These are phyloP conservation scores for Hysterangium stoloniferum DNA, from an alignment of 768 basidiomycete genomes.

Conservation along the genomic window DNA sequence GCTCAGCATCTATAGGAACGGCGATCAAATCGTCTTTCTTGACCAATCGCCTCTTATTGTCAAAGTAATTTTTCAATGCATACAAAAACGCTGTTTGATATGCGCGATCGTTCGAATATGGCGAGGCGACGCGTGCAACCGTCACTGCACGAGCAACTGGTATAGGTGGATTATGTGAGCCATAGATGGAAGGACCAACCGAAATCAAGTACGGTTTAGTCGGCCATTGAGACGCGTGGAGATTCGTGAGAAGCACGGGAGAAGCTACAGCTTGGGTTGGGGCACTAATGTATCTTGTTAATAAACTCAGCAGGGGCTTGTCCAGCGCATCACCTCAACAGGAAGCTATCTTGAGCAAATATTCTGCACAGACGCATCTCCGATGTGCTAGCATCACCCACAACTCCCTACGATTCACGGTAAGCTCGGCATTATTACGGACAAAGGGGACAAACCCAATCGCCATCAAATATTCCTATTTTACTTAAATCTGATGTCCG, in stretches of 20 bases:
- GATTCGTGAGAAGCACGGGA: slow-evolving; percentile 49
- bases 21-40: slow-evolving; percentile 70
- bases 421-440: slow-evolving; percentile 3
- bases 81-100: slow-evolving; percentile 57
- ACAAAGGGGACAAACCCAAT: slow-evolving; percentile 54
- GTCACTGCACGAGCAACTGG: slow-evolving; percentile 65
- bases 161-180: slow-evolving; percentile 46
- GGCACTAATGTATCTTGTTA: neutral
- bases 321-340: slow-evolving; percentile 14
- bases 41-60: slow-evolving; percentile 43
- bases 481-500: slow-evolving; percentile 55
- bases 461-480: slow-evolving; percentile 61
- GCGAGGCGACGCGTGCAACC: slow-evolving; percentile 74
- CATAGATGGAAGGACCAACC: slow-evolving; percentile 53
- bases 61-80: slow-evolving; percentile 59
- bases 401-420: slow-evolving; percentile 40
- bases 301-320: slow-evolving; percentile 18
- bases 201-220: slow-evolving; percentile 21
- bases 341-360: slow-evolving; percentile 40
- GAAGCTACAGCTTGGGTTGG: slow-evolving; percentile 28
- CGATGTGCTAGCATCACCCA: slow-evolving; percentile 28
- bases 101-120: slow-evolving; percentile 52
- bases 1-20: slow-evolving; percentile 52
- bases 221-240: slow-evolving; percentile 26
- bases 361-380: slow-evolving; percentile 50